Conservation (phyloP, 305 asterid genomes). For the Solanum hybrid region DNA sequence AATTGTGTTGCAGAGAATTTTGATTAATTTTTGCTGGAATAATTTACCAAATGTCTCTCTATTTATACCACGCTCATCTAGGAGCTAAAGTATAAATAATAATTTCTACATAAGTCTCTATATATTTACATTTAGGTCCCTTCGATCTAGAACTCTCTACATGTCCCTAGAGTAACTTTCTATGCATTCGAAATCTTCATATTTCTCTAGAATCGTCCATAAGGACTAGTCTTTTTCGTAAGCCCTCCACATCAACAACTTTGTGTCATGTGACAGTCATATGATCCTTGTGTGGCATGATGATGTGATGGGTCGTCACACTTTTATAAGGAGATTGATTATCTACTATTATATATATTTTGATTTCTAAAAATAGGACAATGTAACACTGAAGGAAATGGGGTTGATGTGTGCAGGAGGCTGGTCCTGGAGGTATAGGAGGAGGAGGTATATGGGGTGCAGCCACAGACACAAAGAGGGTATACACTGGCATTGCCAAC, state of each 20-base stretch:
- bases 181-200: background rate
- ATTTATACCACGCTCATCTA: background rate
- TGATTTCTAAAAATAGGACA: background rate
- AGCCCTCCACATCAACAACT: background rate
- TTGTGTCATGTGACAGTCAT: background rate
- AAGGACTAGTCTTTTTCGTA: background rate
- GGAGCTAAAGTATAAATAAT: background rate
- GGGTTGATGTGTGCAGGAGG: constrained; percentile 23
- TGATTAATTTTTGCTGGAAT: background rate
- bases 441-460: constrained; percentile 69
- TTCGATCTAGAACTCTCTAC: background rate
- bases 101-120: background rate
- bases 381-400: background rate
- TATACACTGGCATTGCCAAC: constrained; percentile 50
- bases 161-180: background rate
- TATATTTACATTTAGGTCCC: background rate
- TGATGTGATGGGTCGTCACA: background rate
- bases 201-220: background rate
- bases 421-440: constrained; percentile 46
- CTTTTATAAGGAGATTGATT: too few relatives aligned
- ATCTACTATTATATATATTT: background rate
- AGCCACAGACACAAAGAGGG: constrained; percentile 39
- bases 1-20: background rate
- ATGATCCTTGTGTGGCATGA: background rate
- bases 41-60: background rate